phyloP scores from a whole-genome alignment of 2,329 filamentous ascomycete species.

The Aspergillus phoenicis region DNA sequence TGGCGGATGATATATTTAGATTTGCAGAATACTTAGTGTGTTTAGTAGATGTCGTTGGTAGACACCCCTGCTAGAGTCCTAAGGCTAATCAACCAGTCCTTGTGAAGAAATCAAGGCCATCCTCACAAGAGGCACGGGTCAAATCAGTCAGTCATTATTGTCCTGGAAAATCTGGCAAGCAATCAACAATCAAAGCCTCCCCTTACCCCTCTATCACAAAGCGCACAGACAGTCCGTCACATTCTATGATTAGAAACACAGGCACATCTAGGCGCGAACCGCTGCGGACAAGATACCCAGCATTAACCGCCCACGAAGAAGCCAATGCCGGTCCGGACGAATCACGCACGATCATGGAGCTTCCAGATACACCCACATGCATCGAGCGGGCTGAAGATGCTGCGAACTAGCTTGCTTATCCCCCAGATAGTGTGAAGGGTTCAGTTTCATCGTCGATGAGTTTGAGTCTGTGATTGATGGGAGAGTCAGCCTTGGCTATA shows the following conservation, averaged over 20 bases:
- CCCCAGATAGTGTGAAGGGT: background rate
- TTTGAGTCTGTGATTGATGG: background rate
- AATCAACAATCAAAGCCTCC: background rate
- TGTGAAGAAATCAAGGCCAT: too few relatives aligned
- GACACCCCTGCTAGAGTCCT: background rate
- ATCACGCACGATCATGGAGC: background rate
- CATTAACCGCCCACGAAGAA: slow-evolving; percentile 8
- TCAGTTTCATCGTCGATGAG: background rate
- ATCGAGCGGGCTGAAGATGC: background rate
- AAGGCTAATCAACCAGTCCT: too few relatives aligned
- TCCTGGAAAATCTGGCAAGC: background rate
- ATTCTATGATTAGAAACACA: slow-evolving; percentile 20
- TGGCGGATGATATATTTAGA: background rate
- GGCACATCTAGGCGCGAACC: slow-evolving; percentile 9
- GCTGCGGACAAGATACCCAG: slow-evolving; percentile 1
- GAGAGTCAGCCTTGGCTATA: background rate
- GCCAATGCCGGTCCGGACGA: background rate
- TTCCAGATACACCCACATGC: slow-evolving; percentile 8
- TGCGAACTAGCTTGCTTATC: background rate
- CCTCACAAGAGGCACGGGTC: too few relatives aligned
- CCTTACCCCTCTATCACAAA: background rate
- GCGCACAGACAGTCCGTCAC: slow-evolving; percentile 9
- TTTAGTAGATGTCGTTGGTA: background rate
- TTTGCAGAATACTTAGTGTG: background rate
- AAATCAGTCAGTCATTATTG: background rate